Percentiles rank a stretch among this genome's conserved stretches.
Conservation (phyloP, 1,284 basidiomycete species). For the Pulveroboletus sp. region DNA sequence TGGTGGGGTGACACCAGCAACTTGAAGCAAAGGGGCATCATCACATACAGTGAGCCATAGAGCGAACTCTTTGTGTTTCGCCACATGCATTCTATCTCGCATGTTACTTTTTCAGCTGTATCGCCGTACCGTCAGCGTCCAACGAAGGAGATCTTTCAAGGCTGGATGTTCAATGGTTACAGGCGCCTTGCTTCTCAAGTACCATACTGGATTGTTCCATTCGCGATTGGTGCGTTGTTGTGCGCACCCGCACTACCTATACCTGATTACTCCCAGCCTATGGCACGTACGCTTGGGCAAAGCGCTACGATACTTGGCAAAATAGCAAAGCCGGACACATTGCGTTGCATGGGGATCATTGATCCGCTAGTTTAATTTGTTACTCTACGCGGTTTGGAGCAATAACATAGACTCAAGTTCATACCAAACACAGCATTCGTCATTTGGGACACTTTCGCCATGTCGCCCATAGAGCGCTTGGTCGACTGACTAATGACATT, state of each 20-base stretch:
- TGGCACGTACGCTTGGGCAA: conserved; percentile 82
- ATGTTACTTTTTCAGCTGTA: conserved; percentile 51
- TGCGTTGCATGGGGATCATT: conserved; percentile 43
- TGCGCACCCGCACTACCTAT: neutral
- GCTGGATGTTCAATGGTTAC: conserved; percentile 88
- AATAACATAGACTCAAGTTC: conserved; percentile 22
- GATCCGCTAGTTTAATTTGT: conserved; percentile 19
- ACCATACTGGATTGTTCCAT: conserved; percentile 80
- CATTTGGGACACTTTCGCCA: no score
- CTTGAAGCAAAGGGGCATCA: conserved; percentile 76
- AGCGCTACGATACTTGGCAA: conserved; percentile 66
- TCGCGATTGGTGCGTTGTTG: conserved; percentile 68
- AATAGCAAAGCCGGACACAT: conserved; percentile 83
- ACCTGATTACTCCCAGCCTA: conserved; percentile 60
- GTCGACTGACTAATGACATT: no score
- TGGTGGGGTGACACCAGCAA: conserved; percentile 90
- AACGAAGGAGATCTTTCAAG: conserved; percentile 68
- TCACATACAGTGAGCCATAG: conserved; percentile 71
- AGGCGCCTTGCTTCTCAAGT: conserved; percentile 73
- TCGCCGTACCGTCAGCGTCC: conserved; percentile 82
- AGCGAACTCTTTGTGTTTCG: neutral
- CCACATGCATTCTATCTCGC: conserved; percentile 1
- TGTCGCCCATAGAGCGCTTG: no score
- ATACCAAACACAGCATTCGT: no score
- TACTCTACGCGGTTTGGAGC: conserved; percentile 9